These are phyloP conservation scores for Terfezia boudieri DNA, from an alignment of 495 filamentous ascomycete species.

Conservation along the genomic window DNA sequence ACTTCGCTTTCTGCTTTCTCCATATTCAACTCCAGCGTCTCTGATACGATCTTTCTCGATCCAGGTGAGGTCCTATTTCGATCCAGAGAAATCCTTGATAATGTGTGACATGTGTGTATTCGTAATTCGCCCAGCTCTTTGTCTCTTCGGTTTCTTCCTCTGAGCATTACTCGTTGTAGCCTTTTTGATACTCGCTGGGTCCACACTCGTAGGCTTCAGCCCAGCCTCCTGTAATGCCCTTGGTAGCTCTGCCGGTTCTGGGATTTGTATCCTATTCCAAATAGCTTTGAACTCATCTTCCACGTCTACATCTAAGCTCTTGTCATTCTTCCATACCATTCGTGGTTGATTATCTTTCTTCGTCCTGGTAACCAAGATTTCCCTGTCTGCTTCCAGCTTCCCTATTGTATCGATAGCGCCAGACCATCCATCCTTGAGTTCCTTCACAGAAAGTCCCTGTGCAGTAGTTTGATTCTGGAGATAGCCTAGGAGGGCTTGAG, in stretches of 20 bases:
- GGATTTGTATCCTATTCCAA: constrained; percentile 65
- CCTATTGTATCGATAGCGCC: constrained; percentile 56
- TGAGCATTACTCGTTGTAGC: constrained; percentile 29
- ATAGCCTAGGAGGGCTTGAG: constrained; percentile 51
- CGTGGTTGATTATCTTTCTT: constrained; percentile 78
- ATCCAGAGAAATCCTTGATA: constrained; percentile 40
- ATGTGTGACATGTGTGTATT: constrained; percentile 85
- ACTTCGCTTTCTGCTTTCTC: too few species aligned
- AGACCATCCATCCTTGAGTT: constrained; percentile 87
- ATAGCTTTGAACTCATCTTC: constrained; percentile 62
- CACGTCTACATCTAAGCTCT: constrained; percentile 47
- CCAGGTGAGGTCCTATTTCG: too few species aligned
- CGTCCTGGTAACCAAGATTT: constrained; percentile 62
- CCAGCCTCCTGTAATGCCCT: constrained; percentile 48
- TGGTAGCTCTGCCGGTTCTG: constrained; percentile 49
- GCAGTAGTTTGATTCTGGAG: constrained; percentile 66
- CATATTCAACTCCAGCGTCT: too few species aligned
- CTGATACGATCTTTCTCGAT: too few species aligned
- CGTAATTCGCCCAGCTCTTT: constrained; percentile 55
- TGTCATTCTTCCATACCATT: constrained; percentile 75
- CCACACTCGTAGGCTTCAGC: constrained; percentile 57
- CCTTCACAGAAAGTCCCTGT: constrained; percentile 56
- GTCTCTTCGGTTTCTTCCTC: constrained; percentile 37
- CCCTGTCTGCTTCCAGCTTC: constrained; percentile 51
- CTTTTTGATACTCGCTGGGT: constrained; percentile 39